Evolutionary conservation across 1,139 yeast species (phyloP).

Genomic region (Magnusiomyces fungicola): DNA sequence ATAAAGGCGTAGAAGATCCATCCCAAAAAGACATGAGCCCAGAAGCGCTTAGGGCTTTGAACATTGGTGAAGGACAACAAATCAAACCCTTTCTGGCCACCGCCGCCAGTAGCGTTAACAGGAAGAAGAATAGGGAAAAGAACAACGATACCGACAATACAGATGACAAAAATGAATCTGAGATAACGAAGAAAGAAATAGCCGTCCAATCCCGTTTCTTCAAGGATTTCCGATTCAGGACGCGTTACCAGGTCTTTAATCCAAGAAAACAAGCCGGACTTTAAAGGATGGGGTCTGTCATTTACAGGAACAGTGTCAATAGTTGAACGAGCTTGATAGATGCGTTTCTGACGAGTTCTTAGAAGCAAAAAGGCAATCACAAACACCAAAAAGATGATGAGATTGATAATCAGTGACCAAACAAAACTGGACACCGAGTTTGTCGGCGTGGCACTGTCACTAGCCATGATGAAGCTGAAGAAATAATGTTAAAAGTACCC

Average conservation of each 20-base stretch:
- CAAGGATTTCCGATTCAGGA: conserved; percentile 62
- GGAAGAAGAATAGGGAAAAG: conserved; percentile 79
- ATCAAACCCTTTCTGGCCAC: conserved; percentile 58
- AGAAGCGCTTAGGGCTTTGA: conserved; percentile 54
- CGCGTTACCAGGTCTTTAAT: conserved; percentile 34
- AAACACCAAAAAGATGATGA: conserved; percentile 52
- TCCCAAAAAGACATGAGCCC: conserved; percentile 77
- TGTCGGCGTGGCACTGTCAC: conserved; percentile 8
- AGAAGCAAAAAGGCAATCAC: conserved; percentile 51
- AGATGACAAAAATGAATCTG: conserved; percentile 51
- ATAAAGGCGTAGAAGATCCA: conserved; percentile 72
- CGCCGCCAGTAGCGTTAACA: conserved; percentile 70
- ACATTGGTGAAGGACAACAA: conserved; percentile 74
- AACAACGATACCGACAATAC: conserved; percentile 55
- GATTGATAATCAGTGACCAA: conserved; percentile 47
- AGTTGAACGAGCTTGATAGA: conserved; percentile 78
- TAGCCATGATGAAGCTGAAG: no score
- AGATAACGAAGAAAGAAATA: conserved; percentile 77
- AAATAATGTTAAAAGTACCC: background rate
- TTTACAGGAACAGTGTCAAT: conserved; percentile 40
- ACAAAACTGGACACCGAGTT: conserved; percentile 38
- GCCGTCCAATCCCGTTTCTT: conserved; percentile 82
- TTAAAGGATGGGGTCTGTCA: conserved; percentile 32
- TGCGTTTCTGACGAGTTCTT: conserved; percentile 57
- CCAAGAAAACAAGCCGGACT: conserved; percentile 32